Base-by-base conservation (phyloP, 2,329 filamentous ascomycete species). In the Penicillium vulpinum region DNA sequence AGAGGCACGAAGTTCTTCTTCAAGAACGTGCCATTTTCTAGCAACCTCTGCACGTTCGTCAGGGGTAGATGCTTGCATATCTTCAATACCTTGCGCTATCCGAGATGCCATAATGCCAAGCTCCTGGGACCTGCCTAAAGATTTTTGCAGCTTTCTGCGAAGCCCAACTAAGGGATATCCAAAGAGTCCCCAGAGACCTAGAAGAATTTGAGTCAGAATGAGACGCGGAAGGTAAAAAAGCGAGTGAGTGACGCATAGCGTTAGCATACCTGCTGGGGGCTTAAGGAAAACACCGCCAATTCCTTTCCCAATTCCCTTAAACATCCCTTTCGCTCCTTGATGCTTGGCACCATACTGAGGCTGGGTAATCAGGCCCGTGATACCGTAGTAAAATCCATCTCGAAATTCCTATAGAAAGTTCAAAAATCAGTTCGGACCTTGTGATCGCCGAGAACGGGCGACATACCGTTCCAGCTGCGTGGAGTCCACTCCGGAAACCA, bases 231-330 rank as follows among this genome's bases (percentile, higher is more conserved):
- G 8, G 3, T 7, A 2, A 4, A n/a, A 29, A 0, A 35, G 5
- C 9, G 1, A 6, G 8, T 10, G 3, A 15, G 5, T 26, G 18
- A 8, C 0, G 6, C 7, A 35, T 15, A 7, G 22, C 3, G 15
- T 18, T 18, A 5, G 72, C 82, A 76, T 75, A 86, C 86, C 91
- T 60, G 89, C 90, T 49, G 88, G 85, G 31, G 91, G 89, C 70
- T 96, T 96, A 16, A 93, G 75, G 1, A 94, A 80, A 1, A 95
- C 72, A 1, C 92, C 92, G 10, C 90, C 90, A 40, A 96, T 83
- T 0, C 92, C 92, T 70, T 91, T 94, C 1, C 88, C 91, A 38
- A 96, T 80, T 0, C 90, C 90, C 72, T 92, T 93, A 11, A 92
- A 70, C n/a, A 92, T 80, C 0, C 92, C 92, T 10, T 80, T 80